phyloP scores from a whole-genome alignment of 1,284 basidiomycete genomes.

The Lignosus rhinocerotis region DNA sequence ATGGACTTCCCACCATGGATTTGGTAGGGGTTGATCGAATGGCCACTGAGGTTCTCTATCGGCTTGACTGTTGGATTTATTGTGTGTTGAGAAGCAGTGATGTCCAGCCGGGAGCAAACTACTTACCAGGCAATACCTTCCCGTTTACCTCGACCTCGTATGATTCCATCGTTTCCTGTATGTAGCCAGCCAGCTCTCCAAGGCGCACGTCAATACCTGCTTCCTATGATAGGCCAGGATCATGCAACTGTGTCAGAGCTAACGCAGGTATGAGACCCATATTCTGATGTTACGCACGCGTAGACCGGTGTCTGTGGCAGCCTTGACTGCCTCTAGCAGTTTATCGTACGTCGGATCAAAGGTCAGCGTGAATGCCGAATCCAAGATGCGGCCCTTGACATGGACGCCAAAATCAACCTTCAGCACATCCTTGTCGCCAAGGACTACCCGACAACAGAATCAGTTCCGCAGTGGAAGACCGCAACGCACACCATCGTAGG shows the following conservation, averaged over 20 bases:
- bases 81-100: not conserved
- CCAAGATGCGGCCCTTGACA: conserved; percentile 90
- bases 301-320: conserved; percentile 91
- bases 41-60: conserved; percentile 90
- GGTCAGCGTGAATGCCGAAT: conserved; percentile 93
- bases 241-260: not conserved
- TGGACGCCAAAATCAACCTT: conserved; percentile 99
- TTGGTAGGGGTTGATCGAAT: conserved; percentile 86
- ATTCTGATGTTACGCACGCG: conserved; percentile 47
- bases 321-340: conserved; percentile 88
- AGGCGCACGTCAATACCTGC: conserved; percentile 96
- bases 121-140: conserved; percentile 81
- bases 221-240: conserved; percentile 54
- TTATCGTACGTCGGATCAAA: conserved; percentile 92
- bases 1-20: conserved; percentile 93
- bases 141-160: conserved; percentile 94
- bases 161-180: conserved; percentile 99
- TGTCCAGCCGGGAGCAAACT: not conserved
- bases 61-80: conserved; percentile 70
- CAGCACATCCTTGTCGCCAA: conserved; percentile 85
- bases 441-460: conserved; percentile 47
- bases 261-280: not conserved
- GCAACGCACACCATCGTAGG: not conserved
- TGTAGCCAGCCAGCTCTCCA: conserved; percentile 89
- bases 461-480: not conserved